phyloP scores from a whole-genome alignment of 2,329 filamentous ascomycete genomes.

The Cadophora gregata region DNA sequence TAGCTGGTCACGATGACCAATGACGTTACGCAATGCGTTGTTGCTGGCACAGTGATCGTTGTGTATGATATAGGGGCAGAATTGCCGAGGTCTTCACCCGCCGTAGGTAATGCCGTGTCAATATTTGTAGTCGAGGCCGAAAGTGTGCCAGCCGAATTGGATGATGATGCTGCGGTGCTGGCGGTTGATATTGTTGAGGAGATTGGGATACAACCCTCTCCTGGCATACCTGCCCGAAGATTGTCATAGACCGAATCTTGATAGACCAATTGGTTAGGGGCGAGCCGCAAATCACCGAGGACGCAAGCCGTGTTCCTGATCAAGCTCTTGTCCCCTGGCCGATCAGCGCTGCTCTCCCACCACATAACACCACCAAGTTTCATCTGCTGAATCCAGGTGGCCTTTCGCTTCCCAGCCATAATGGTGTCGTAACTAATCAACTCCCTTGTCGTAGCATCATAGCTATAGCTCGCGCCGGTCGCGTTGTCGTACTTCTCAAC shows the following conservation, averaged over 20 bases:
- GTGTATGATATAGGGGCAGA: neutral
- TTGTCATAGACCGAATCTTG: slow-evolving; percentile 5
- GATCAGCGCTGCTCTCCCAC: slow-evolving; percentile 80
- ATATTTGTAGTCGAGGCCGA: neutral
- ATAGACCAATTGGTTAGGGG: slow-evolving; percentile 4
- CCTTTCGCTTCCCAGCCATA: slow-evolving; percentile 16
- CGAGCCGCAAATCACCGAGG: neutral
- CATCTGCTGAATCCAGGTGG: slow-evolving; percentile 13
- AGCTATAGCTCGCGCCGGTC: slow-evolving; percentile 73
- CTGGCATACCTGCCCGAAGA: neutral
- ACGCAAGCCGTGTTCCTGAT: slow-evolving; percentile 51
- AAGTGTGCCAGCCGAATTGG: neutral
- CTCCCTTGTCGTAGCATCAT: slow-evolving; percentile 61
- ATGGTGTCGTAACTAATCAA: slow-evolving; percentile 71
- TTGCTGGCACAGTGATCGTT: slow-evolving; percentile 2
- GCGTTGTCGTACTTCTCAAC: slow-evolving; percentile 61
- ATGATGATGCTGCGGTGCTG: neutral
- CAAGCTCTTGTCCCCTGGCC: slow-evolving; percentile 61
- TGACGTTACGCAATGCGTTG: neutral
- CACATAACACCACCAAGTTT: slow-evolving; percentile 79
- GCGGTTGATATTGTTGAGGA: neutral
- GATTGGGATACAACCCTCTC: slow-evolving; percentile 2
- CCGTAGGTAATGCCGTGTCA: neutral
- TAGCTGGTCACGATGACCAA: neutral
- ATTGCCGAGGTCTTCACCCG: neutral